Percentiles rank a stretch among this genome's conserved stretches.
phyloP scores from a whole-genome alignment of 139 green algal species.

The Chlorella sorokiniana region DNA sequence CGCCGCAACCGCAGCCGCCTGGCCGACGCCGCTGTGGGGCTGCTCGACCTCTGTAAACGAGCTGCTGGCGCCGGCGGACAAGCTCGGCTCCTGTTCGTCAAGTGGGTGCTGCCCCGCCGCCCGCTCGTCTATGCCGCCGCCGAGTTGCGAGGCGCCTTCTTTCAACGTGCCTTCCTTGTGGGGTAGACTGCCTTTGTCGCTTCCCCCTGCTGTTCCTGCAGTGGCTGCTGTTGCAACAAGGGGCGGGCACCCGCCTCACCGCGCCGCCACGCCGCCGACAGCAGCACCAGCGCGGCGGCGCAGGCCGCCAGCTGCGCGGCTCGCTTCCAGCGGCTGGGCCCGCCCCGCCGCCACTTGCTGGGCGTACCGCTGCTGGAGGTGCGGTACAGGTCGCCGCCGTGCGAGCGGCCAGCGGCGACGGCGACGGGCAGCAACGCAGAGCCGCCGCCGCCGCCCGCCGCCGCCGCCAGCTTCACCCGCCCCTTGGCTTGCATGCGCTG shows the following conservation, averaged over 20 bases:
- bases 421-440: background rate
- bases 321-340: background rate
- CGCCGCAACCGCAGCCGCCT: too few relatives aligned
- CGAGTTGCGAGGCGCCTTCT: too few relatives aligned
- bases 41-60: too few relatives aligned
- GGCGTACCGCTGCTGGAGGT: background rate
- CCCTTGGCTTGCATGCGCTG: background rate
- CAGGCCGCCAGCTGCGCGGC: background rate
- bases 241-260: background rate
- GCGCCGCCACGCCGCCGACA: too few relatives aligned
- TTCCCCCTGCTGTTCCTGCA: too few relatives aligned
- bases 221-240: background rate
- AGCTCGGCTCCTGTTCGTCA: too few relatives aligned
- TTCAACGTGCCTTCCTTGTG: too few relatives aligned
- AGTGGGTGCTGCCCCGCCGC: too few relatives aligned
- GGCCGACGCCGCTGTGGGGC: too few relatives aligned
- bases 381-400: background rate
- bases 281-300: background rate
- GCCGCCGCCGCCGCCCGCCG: background rate
- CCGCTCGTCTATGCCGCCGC: too few relatives aligned
- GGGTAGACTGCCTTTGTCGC: too few relatives aligned
- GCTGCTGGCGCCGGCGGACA: too few relatives aligned
- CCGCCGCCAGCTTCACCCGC: background rate
- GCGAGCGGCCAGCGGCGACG: background rate
- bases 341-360: constrained; percentile 1